Evolutionary conservation across 306 rosid genomes (phyloP).

Genomic region (Quercus engelmannii): DNA sequence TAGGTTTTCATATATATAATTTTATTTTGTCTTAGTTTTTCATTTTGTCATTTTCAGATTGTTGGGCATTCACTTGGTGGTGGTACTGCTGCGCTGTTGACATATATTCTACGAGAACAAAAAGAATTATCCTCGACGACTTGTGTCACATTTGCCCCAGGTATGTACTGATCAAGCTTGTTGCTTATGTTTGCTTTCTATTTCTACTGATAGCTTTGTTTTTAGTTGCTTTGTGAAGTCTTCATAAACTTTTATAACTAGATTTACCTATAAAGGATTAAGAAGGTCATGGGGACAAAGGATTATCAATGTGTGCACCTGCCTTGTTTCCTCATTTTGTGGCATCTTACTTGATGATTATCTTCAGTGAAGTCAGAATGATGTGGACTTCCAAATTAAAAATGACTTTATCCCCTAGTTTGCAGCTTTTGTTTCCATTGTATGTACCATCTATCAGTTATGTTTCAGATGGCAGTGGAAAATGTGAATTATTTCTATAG

Average conservation of each 20-base stretch:
- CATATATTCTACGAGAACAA: conserved; percentile 88
- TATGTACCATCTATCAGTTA: not conserved
- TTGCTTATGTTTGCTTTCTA: not conserved
- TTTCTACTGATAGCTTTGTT: not conserved
- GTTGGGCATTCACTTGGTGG: conserved; percentile 98
- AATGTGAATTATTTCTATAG: not conserved
- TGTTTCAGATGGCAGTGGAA: not conserved
- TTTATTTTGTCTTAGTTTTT: not conserved
- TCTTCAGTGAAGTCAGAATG: not conserved
- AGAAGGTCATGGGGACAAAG: no score
- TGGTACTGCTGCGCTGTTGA: conserved; percentile 92
- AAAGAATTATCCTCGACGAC: conserved; percentile 69
- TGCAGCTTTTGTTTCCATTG: not conserved
- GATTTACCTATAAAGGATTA: no score
- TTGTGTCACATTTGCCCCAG: conserved; percentile 94
- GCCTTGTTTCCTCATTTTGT: not conserved
- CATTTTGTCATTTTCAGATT: conserved; percentile 46
- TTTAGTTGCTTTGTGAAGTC: not conserved
- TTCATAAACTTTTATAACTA: not conserved
- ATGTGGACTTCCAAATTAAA: not conserved
- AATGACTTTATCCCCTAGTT: not conserved
- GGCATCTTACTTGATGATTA: not conserved
- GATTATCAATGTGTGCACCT: not conserved
- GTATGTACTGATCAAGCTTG: conserved; percentile 29
- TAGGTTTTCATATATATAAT: not conserved